Conservation (phyloP, 306 rosid genomes). For the Luffa aegyptiaca region DNA sequence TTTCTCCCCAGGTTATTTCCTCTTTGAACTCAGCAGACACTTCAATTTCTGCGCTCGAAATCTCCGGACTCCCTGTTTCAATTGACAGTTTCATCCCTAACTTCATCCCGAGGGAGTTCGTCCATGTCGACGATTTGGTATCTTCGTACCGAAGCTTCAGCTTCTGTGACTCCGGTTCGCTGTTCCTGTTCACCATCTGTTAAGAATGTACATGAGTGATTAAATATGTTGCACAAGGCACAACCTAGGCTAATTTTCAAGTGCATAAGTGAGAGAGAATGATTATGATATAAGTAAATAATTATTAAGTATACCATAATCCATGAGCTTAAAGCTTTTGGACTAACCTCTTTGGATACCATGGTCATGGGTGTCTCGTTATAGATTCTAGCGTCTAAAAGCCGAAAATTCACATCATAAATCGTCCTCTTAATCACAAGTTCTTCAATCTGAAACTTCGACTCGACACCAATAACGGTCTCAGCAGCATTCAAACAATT, state of each 20-base stretch:
- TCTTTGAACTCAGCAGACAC: neutral
- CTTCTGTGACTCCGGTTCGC: neutral
- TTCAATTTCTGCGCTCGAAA: neutral
- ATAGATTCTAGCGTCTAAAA: slow-evolving; percentile 3
- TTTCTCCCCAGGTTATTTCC: slow-evolving; percentile 4
- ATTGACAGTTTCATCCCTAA: neutral
- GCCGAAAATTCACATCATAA: slow-evolving; percentile 1
- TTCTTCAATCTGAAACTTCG: neutral
- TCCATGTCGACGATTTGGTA: neutral
- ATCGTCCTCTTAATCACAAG: neutral
- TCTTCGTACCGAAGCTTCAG: neutral
- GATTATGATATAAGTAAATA: too few relatives aligned
- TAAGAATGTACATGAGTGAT: neutral
- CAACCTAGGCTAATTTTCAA: too few relatives aligned
- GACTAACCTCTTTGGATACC: slow-evolving; percentile 10
- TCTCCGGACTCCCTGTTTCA: neutral
- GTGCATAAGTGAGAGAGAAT: too few relatives aligned
- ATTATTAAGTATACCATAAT: too few relatives aligned
- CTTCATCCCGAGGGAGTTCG: neutral
- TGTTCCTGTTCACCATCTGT: neutral
- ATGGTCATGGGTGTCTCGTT: neutral
- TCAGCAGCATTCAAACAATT: neutral
- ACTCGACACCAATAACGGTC: neutral
- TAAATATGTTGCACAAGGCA: neutral
- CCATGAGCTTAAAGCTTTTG: too few relatives aligned